Evolutionary conservation across 257 asterid species (phyloP).

Genomic region (Solanum megistacrolobum): DNA sequence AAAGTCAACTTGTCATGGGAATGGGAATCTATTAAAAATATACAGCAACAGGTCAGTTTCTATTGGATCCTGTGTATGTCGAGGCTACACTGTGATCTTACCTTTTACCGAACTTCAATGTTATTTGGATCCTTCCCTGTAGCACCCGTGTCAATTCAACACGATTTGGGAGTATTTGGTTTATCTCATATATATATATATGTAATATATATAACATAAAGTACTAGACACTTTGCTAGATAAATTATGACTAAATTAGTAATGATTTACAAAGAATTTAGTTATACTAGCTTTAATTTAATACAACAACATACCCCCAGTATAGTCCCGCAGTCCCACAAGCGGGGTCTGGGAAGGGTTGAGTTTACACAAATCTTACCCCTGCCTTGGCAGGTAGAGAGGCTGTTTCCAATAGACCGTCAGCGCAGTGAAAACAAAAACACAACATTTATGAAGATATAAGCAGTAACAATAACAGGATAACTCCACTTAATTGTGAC

Average conservation of each 20-base stretch:
- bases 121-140: not conserved
- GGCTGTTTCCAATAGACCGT: not conserved
- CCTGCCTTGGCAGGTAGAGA: not conserved
- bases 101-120: not conserved
- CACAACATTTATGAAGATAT: not conserved
- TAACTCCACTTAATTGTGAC: not conserved
- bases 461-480: not conserved
- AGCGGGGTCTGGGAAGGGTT: not conserved
- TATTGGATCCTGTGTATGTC: not conserved
- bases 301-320: not conserved
- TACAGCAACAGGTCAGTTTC: not conserved
- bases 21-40: not conserved
- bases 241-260: not conserved
- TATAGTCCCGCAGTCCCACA: not conserved
- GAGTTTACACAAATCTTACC: not conserved
- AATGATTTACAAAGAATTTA: not conserved
- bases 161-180: not conserved
- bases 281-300: not conserved
- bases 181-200: not conserved
- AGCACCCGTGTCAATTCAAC: not conserved
- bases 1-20: not conserved
- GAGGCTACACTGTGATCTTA: not conserved
- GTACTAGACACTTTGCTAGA: not conserved
- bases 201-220: not conserved
- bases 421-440: not conserved